These are phyloP conservation scores for Anisodus tanguticus DNA, from an alignment of 257 asterid species.

Conservation along the genomic window DNA sequence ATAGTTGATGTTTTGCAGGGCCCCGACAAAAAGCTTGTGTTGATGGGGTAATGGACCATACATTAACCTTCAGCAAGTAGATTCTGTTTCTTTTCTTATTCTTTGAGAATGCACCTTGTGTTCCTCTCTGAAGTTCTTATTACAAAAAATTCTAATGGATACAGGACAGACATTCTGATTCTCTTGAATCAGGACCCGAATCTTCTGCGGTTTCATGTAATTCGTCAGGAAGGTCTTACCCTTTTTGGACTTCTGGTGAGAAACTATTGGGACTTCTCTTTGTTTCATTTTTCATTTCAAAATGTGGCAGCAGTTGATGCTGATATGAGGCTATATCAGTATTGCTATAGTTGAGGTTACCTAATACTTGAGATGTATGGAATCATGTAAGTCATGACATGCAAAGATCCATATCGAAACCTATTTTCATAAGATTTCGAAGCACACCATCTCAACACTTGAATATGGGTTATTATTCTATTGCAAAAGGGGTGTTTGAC, in stretches of 20 bases:
- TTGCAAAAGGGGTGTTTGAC: not conserved
- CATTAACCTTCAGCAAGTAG: constrained; percentile 21
- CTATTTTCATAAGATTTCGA: not conserved
- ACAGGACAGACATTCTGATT: constrained; percentile 96
- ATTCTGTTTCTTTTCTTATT: not conserved
- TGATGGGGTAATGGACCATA: constrained; percentile 73
- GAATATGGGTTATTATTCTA: not conserved
- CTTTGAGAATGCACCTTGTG: not conserved
- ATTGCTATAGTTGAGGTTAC: not conserved
- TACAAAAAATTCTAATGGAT: constrained; percentile 49
- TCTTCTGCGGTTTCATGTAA: constrained; percentile 74
- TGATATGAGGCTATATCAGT: not conserved
- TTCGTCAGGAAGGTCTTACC: constrained; percentile 69
- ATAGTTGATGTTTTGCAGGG: constrained; percentile 72
- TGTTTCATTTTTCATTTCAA: not conserved
- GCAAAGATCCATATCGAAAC: constrained; percentile 14
- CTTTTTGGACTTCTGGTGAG: constrained; percentile 90
- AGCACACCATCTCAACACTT: not conserved
- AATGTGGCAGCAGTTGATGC: not conserved
- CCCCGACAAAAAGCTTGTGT: constrained; percentile 79
- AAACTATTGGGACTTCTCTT: constrained; percentile 32
- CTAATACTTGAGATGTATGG: not conserved
- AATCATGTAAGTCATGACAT: not conserved
- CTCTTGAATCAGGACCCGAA: constrained; percentile 82
- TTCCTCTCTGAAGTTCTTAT: constrained; percentile 33